Conservation (phyloP, 2,329 filamentous ascomycete species). For the Cladophialophora chaetospira region DNA sequence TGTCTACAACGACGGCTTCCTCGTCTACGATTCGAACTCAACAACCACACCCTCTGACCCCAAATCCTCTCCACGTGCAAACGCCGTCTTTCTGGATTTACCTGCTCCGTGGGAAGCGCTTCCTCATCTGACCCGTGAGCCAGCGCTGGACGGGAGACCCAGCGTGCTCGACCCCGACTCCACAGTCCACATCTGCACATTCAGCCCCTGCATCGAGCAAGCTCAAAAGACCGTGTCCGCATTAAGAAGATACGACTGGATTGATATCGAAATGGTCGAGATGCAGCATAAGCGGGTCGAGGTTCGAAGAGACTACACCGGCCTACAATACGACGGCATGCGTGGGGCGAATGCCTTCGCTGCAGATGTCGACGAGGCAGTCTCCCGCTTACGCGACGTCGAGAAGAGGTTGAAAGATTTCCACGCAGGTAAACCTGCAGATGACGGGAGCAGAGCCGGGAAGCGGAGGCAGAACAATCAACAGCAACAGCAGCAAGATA, state of each 20-base stretch:
- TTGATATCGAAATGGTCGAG: slow-evolving; percentile 92
- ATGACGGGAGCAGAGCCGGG: slow-evolving; percentile 34
- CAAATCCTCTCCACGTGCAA: slow-evolving; percentile 46
- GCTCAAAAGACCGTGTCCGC: slow-evolving; percentile 81
- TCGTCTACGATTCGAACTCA: slow-evolving; percentile 34
- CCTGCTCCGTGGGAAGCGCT: slow-evolving; percentile 55
- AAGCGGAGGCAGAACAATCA: slow-evolving; percentile 26
- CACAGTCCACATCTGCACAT: slow-evolving; percentile 82
- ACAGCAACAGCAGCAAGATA: slow-evolving; percentile 28
- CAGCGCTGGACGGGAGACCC: slow-evolving; percentile 33
- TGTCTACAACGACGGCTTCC: slow-evolving; percentile 53
- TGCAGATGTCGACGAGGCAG: slow-evolving; percentile 75
- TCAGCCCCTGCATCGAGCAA: slow-evolving; percentile 96
- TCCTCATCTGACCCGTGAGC: slow-evolving; percentile 47
- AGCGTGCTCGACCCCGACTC: slow-evolving; percentile 70
- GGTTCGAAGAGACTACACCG: slow-evolving; percentile 77
- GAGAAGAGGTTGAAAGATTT: slow-evolving; percentile 69
- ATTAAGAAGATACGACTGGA: slow-evolving; percentile 81
- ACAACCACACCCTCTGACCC: slow-evolving; percentile 14
- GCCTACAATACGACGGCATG: slow-evolving; percentile 67
- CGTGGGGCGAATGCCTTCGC: slow-evolving; percentile 69
- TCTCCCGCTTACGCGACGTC: slow-evolving; percentile 71
- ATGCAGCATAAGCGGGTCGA: slow-evolving; percentile 77
- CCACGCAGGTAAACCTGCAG: slow-evolving; percentile 48
- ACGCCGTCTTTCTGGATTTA: slow-evolving; percentile 53